These are phyloP conservation scores for Chaetomium fimeti DNA, from an alignment of 495 filamentous ascomycete species.

Conservation along the genomic window DNA sequence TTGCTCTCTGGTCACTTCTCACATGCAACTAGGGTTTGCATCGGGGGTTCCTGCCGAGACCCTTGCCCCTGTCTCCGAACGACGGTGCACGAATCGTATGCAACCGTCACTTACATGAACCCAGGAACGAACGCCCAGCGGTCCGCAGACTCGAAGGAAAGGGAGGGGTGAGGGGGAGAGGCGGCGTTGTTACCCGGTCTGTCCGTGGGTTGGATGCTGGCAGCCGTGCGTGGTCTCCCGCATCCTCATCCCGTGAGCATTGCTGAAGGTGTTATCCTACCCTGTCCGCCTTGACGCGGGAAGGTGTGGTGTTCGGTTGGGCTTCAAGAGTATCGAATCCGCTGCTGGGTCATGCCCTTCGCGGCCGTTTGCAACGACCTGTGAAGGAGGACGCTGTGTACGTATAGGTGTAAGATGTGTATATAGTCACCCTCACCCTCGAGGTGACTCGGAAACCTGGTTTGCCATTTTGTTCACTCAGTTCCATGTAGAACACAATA, in stretches of 20 bases:
- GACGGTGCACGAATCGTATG: slow-evolving; percentile 12
- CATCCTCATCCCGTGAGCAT: slow-evolving; percentile 4
- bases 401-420: background rate
- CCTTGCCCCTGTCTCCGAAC: slow-evolving; percentile 8
- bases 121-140: background rate
- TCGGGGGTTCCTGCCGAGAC: background rate
- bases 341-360: background rate
- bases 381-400: background rate
- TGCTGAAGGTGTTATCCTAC: background rate
- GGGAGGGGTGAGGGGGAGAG: background rate
- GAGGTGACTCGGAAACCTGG: background rate
- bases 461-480: background rate
- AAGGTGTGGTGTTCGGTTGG: background rate
- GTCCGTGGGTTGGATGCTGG: background rate
- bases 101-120: background rate
- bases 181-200: background rate
- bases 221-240: slow-evolving; percentile 8
- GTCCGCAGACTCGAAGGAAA: background rate
- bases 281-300: background rate
- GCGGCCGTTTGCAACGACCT: background rate
- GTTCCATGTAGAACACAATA: background rate
- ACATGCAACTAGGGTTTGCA: background rate
- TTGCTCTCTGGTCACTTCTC: background rate
- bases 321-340: background rate
- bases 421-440: background rate